Conservation (phyloP, 441 rosid species). For the Mallotus japonicus region DNA sequence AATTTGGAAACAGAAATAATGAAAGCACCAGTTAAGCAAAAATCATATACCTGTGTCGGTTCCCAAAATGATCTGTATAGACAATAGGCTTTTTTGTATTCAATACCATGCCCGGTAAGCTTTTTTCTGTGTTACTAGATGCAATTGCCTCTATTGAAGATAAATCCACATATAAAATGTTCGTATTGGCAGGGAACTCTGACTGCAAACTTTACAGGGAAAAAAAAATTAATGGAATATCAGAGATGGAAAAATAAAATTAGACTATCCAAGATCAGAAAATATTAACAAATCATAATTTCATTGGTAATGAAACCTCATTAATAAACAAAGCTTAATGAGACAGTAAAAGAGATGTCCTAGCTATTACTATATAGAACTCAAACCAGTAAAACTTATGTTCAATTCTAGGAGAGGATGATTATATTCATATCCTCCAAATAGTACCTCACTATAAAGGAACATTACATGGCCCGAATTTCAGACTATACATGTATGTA, state of each 20-base stretch:
- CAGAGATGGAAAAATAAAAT: neutral
- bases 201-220: slow-evolving; percentile 60
- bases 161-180: slow-evolving; percentile 82
- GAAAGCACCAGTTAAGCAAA: slow-evolving; percentile 9
- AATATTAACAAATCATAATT: neutral
- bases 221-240: slow-evolving; percentile 19
- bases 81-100: slow-evolving; percentile 68
- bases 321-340: neutral
- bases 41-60: slow-evolving; percentile 57
- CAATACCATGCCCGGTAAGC: slow-evolving; percentile 87
- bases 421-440: neutral
- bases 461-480: neutral
- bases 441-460: neutral
- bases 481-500: neutral
- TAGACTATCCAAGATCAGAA: neutral
- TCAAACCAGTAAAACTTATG: neutral
- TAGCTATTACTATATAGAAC: neutral
- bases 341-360: neutral
- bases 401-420: neutral
- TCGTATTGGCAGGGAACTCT: slow-evolving; percentile 90
- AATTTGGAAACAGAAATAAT: slow-evolving; percentile 8
- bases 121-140: slow-evolving; percentile 52
- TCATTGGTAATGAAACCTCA: neutral
- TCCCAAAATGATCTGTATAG: slow-evolving; percentile 63
- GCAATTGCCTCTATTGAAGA: slow-evolving; percentile 63